phyloP scores from a whole-genome alignment of 352 stramenopile genomes.

The Phytophthora quininea region DNA sequence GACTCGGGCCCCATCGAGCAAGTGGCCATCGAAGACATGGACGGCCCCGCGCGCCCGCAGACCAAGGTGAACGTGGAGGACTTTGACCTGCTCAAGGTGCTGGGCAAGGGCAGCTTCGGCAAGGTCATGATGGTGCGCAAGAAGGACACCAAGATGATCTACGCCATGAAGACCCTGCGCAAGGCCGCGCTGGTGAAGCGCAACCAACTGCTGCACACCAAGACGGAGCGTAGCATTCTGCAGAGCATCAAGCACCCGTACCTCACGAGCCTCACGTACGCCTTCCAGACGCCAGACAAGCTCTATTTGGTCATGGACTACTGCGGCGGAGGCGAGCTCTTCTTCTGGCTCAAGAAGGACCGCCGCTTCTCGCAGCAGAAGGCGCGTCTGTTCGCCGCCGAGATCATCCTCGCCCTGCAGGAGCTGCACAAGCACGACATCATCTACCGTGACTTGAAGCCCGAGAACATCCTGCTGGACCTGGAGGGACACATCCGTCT shows the following conservation, averaged over 20 bases:
- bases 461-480: conserved; percentile 96
- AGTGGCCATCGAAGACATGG: conserved; percentile 84
- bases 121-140: conserved; percentile 97
- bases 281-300: conserved; percentile 93
- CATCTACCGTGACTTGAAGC: conserved; percentile 97
- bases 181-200: conserved; percentile 93
- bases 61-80: conserved; percentile 91
- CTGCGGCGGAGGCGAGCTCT: conserved; percentile 94
- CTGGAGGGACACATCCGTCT: conserved; percentile 94
- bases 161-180: conserved; percentile 95
- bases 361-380: conserved; percentile 93
- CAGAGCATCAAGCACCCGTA: conserved; percentile 94
- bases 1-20: conserved; percentile 83
- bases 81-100: conserved; percentile 94
- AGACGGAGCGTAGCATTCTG: conserved; percentile 93
- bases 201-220: conserved; percentile 94
- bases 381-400: conserved; percentile 91
- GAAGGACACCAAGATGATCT: conserved; percentile 94
- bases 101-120: conserved; percentile 95
- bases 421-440: conserved; percentile 95
- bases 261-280: conserved; percentile 86
- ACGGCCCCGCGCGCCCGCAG: conserved; percentile 57
- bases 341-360: conserved; percentile 96
- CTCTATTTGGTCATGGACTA: conserved; percentile 96
- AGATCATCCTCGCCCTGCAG: conserved; percentile 94